Evolutionary conservation across 2,329 filamentous ascomycete genomes (phyloP), one percentile per base, ranked within the genome.

Genomic region (Pseudogymnoascus sp.): DNA sequence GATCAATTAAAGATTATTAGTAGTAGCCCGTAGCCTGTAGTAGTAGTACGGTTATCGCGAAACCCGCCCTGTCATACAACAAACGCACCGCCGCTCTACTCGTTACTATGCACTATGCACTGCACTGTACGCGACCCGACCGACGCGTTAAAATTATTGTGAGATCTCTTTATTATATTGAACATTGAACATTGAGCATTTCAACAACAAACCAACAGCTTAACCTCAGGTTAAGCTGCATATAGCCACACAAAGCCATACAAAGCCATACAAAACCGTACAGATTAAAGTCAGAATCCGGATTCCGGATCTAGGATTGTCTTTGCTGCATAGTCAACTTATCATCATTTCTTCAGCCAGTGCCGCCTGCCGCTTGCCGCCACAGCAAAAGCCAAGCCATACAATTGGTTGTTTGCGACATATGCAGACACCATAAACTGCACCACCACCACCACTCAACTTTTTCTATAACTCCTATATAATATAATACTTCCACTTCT

Each of bases 31-130:
- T 19, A 19, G 19, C 19, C 19, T 19, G 19, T 19, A 19, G 19
- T 19, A 62, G 46, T 53, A 53, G 26, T 33, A 56, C 50, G 50
- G 50, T 56, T 56, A 56, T 56, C 50, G 50, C 50, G 26, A 56
- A 56, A 19, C 46, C 26, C 46, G 19, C 46, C 46, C 46, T 56
- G 46, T 31, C 50, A 56, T 56, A 33, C 16, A 31, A 53, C 46
- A 53, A 53, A 50, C 22, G 43, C 43, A 50, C 22, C 12, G 12
- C 41, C 22, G 22, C 41, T 31, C 8, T 19, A 19, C 19, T 19
- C 19, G 19, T 16, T 19, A 40, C 14, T 38, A 4, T 10, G 8
- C 10, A 43, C 28, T 10, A 10, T 12, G 4, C 16, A 22, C 19
- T 41, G 16, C 38, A 46, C 22, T 46, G 14, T 56, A 56, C 50